Evolutionary conservation across 2,329 filamentous ascomycete species (phyloP).

Genomic region (Claviceps cyperi): DNA sequence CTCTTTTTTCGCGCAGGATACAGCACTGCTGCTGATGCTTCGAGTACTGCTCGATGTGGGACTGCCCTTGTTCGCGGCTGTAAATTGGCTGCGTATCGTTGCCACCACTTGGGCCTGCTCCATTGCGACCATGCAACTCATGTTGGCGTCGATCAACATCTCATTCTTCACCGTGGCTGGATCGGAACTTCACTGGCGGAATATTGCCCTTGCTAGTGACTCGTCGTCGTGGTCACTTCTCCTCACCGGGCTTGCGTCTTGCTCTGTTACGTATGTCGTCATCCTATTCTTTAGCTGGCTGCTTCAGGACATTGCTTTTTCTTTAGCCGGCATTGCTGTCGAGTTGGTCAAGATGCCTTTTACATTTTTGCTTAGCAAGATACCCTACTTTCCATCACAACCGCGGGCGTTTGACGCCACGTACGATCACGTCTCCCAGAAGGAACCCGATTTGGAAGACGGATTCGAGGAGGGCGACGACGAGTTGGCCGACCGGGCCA

Average conservation of each 20-base stretch:
- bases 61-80: slow-evolving; percentile 7
- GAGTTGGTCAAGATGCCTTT: slow-evolving; percentile 11
- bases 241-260: slow-evolving; percentile 13
- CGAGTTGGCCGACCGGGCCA: slow-evolving; percentile 1
- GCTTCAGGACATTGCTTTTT: slow-evolving; percentile 12
- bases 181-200: slow-evolving; percentile 17
- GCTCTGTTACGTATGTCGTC: slow-evolving; percentile 4
- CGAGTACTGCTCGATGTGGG: slow-evolving; percentile 16
- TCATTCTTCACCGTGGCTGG: slow-evolving; percentile 19
- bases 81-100: slow-evolving; percentile 10
- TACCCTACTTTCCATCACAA: slow-evolving; percentile 4
- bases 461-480: slow-evolving; percentile 6
- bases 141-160: slow-evolving; percentile 12
- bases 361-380: slow-evolving; percentile 6
- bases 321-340: slow-evolving; percentile 9
- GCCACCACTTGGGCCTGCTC: slow-evolving; percentile 8
- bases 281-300: slow-evolving; percentile 9
- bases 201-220: slow-evolving; percentile 13
- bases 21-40: slow-evolving; percentile 17
- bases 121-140: slow-evolving; percentile 11
- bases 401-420: background rate
- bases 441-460: slow-evolving; percentile 7
- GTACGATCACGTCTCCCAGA: slow-evolving; percentile 8
- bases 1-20: slow-evolving; percentile 22
- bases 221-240: slow-evolving; percentile 13